Percentiles rank a stretch among this genome's conserved stretches.
phyloP scores from a whole-genome alignment of 2,329 filamentous ascomycete genomes.

The Alternaria arbusti region DNA sequence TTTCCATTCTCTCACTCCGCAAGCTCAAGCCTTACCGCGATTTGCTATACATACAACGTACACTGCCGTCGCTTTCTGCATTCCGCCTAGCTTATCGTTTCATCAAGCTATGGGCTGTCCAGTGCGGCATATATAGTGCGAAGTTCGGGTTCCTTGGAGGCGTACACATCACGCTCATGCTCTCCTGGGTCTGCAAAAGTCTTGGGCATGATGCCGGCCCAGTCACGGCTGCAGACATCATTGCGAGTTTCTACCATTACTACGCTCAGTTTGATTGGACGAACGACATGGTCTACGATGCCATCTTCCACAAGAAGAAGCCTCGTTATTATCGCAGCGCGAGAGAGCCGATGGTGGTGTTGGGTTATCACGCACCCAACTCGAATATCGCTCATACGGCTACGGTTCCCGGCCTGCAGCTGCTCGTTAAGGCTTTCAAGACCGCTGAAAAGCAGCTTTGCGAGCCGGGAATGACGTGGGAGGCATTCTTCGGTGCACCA shows the following conservation, averaged over 20 bases:
- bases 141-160: slow-evolving; percentile 71
- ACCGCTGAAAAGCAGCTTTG: slow-evolving; percentile 54
- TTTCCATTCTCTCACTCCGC: slow-evolving; percentile 63
- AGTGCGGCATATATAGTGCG: slow-evolving; percentile 68
- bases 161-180: slow-evolving; percentile 68
- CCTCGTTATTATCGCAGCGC: slow-evolving; percentile 60
- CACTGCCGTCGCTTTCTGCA: slow-evolving; percentile 63
- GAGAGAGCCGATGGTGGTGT: slow-evolving; percentile 67
- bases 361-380: slow-evolving; percentile 67
- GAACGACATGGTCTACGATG: slow-evolving; percentile 62
- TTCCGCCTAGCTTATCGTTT: slow-evolving; percentile 66
- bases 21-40: slow-evolving; percentile 71
- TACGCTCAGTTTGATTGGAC: slow-evolving; percentile 69
- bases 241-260: slow-evolving; percentile 67
- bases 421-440: slow-evolving; percentile 60
- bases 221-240: slow-evolving; percentile 58
- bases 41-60: slow-evolving; percentile 64
- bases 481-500: slow-evolving; percentile 27
- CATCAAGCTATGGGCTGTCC: slow-evolving; percentile 68
- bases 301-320: slow-evolving; percentile 57
- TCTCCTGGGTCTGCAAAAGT: slow-evolving; percentile 66
- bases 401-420: slow-evolving; percentile 60
- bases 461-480: slow-evolving; percentile 34
- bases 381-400: slow-evolving; percentile 66
- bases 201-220: slow-evolving; percentile 31